phyloP scores from a whole-genome alignment of 2,329 filamentous ascomycete genomes.

The Rosellinia necatrix region DNA sequence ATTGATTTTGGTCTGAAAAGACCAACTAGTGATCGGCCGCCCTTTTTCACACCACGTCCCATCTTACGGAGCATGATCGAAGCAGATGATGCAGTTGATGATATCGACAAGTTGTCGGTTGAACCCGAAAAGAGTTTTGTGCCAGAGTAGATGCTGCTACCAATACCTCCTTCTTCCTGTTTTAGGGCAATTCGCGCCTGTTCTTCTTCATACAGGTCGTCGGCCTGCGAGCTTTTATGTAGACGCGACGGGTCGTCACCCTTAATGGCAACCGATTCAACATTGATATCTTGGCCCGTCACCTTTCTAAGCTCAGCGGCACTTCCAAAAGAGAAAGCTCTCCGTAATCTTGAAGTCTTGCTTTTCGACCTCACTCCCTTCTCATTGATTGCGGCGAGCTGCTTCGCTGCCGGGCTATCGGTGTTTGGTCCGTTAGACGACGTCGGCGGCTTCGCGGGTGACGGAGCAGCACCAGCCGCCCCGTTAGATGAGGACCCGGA shows the following conservation, averaged over 20 bases:
- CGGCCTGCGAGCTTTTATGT: constrained; percentile 65
- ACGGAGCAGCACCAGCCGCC: constrained; percentile 42
- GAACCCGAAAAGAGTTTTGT: constrained; percentile 86
- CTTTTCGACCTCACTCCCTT: constrained; percentile 78
- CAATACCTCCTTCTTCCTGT: constrained; percentile 90
- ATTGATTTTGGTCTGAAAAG: constrained; percentile 94
- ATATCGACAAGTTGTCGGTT: constrained; percentile 92
- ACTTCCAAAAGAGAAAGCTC: constrained; percentile 96
- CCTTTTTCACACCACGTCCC: constrained; percentile 98
- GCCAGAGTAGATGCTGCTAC: constrained; percentile 90
- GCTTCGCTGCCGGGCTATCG: constrained; percentile 77
- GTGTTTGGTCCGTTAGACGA: constrained; percentile 41
- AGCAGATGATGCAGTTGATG: constrained; percentile 85
- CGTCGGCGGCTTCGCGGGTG: constrained; percentile 40
- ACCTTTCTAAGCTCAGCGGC: constrained; percentile 85
- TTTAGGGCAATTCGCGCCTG: constrained; percentile 89
- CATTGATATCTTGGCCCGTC: constrained; percentile 61
- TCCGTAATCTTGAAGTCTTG: constrained; percentile 83
- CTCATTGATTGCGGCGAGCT: constrained; percentile 84
- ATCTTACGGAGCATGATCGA: constrained; percentile 98
- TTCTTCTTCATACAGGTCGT: constrained; percentile 79
- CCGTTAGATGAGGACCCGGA: constrained; percentile 54
- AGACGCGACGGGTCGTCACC: constrained; percentile 58
- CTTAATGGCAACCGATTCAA: constrained; percentile 32
- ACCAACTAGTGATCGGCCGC: constrained; percentile 86